Base-by-base conservation (phyloP, 1,139 yeast species). In the Protomyces arabidopsidicola region DNA sequence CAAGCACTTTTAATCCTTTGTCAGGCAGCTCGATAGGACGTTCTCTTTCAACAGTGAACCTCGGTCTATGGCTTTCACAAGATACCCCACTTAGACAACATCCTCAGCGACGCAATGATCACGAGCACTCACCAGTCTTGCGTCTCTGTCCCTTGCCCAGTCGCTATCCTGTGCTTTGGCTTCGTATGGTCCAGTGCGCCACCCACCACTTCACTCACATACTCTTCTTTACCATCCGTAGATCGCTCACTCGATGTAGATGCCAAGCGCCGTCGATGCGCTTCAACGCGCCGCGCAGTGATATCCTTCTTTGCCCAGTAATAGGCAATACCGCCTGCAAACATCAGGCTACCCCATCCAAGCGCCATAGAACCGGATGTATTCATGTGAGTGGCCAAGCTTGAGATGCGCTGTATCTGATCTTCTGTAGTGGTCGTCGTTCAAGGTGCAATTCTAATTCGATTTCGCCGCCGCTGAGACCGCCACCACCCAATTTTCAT, bases 31-130 rank as follows among this genome's bases (percentile, higher is more conserved):
- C 72, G 93, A 93, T 75, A 93, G 67, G 64, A 48, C 24, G 61
- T 27, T n/a, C 2, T 14, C 16, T 12, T 36, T 6, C 14, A 5
- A 2, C 14, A 14, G 42, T 14, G 5, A 36, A 36, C 42, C 8
- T 3, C 45, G 64, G 67, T 93, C 96, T 93, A 93, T 73, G 98
- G 98, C 45, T 93, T 96, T 90, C 98, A 93, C 76, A 93, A 93
- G 76, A 93, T 93, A 9, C 67, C 67, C 10, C 67, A 65, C 52
- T 54, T 64, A 18, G 67, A 65, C 51, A 63, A 66, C 6, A 52
- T 58, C 35, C 52, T 51, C 9, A 60, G 65, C 14, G n/a, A 3
- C 31, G 31, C 31, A 27, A 27, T 27, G 31, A 1, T 8, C 4
- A 5, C 1, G 2, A 27, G 31, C 9, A 27, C 42, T 16, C 18